A percentile compares a stretch with the other conserved stretches of the same genome.
phyloP scores from a whole-genome alignment of 352 stramenopile species.

The Pythium rhizo-oryzae region DNA sequence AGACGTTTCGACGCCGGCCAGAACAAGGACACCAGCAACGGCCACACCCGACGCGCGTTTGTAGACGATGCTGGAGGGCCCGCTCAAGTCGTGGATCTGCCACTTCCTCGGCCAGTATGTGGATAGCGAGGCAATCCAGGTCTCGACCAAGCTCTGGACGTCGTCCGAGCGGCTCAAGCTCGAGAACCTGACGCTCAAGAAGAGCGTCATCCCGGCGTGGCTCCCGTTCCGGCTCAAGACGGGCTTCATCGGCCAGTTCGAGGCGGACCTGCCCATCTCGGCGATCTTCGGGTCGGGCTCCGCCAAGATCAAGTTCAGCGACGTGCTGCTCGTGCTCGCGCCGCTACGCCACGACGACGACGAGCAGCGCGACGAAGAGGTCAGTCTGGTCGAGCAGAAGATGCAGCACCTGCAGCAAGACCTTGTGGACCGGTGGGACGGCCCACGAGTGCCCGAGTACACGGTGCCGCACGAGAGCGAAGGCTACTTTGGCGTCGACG shows the following conservation, averaged over 20 bases:
- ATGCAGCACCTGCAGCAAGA: constrained; percentile 74
- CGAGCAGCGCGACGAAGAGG: constrained; percentile 67
- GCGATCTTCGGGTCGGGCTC: constrained; percentile 80
- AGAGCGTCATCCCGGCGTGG: constrained; percentile 78
- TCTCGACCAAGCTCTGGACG: constrained; percentile 89
- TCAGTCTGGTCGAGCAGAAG: constrained; percentile 64
- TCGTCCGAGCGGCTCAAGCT: constrained; percentile 88
- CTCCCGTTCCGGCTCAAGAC: constrained; percentile 86
- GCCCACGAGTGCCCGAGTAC: constrained; percentile 67
- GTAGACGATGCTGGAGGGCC: constrained; percentile 76
- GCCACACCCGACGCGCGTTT: no score
- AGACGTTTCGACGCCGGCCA: no score
- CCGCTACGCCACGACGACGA: constrained; percentile 72
- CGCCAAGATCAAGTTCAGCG: constrained; percentile 88
- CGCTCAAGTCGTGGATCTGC: constrained; percentile 87
- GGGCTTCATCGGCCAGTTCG: constrained; percentile 86
- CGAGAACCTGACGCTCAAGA: constrained; percentile 86
- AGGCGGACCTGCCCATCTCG: constrained; percentile 83
- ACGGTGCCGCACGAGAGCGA: constrained; percentile 73
- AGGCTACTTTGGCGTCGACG: constrained; percentile 88
- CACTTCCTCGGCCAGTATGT: constrained; percentile 90
- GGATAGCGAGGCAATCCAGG: constrained; percentile 81
- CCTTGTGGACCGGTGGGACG: constrained; percentile 77
- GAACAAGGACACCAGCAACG: no score
- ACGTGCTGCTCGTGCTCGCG: constrained; percentile 82